A percentile compares a stretch with the other conserved stretches of the same genome.
These are phyloP conservation scores for Hypericum androsaemum DNA, from an alignment of 345 rosid species.

Conservation along the genomic window DNA sequence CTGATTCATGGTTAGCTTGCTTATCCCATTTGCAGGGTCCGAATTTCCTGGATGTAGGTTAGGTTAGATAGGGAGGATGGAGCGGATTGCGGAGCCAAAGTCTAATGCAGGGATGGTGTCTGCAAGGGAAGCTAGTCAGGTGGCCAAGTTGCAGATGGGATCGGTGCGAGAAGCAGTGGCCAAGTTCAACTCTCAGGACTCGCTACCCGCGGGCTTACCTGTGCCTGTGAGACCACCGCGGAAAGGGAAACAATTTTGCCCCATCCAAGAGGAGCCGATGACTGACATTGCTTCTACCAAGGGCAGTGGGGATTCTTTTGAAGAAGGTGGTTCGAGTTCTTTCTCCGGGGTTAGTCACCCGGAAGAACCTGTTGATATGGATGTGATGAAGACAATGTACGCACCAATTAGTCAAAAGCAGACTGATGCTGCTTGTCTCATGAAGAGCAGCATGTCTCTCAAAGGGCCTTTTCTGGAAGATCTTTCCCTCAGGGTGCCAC, in stretches of 20 bases:
- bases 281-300: slow-evolving; percentile 34
- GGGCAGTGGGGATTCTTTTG: slow-evolving; percentile 42
- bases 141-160: slow-evolving; percentile 33
- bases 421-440: slow-evolving; percentile 53
- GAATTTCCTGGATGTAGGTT: slow-evolving; percentile 28
- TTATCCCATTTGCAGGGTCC: slow-evolving; percentile 25
- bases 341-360: slow-evolving; percentile 98
- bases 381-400: slow-evolving; percentile 61
- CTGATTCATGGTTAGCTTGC: slow-evolving; percentile 10
- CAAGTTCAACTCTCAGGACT: slow-evolving; percentile 22
- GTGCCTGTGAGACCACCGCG: slow-evolving; percentile 38
- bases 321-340: slow-evolving; percentile 55
- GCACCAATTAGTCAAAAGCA: slow-evolving; percentile 54
- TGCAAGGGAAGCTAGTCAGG: slow-evolving; percentile 26
- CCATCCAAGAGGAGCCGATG: slow-evolving; percentile 36
- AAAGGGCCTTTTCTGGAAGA: slow-evolving; percentile 77
- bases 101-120: slow-evolving; percentile 23
- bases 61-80: slow-evolving; percentile 36
- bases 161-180: slow-evolving; percentile 36
- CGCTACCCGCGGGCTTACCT: slow-evolving; percentile 23
- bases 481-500: slow-evolving; percentile 52
- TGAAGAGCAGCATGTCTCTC: slow-evolving; percentile 53
- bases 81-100: slow-evolving; percentile 50
- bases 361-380: slow-evolving; percentile 78
- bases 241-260: slow-evolving; percentile 49